phyloP scores from a whole-genome alignment of 2,329 filamentous ascomycete genomes.

The Cladorrhinum sp. region DNA sequence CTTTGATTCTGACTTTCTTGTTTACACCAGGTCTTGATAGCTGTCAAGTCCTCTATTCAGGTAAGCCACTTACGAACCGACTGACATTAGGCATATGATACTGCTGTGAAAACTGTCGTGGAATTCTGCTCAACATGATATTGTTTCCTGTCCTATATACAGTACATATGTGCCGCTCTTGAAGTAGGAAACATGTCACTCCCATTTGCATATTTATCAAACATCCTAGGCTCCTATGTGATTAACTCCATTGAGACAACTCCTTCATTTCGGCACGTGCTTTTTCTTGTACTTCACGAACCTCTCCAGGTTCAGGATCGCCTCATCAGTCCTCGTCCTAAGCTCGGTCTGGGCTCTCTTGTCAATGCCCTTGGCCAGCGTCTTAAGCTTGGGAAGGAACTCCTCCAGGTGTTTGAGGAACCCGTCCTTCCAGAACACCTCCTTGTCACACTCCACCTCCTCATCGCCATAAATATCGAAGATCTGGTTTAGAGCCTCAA shows the following conservation, averaged over 20 bases:
- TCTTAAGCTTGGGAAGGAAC: conserved; percentile 50
- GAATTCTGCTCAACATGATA: background rate
- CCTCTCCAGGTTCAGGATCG: conserved; percentile 54
- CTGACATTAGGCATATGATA: background rate
- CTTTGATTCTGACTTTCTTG: background rate
- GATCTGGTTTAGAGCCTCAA: conserved; percentile 64
- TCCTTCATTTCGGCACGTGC: conserved; percentile 38
- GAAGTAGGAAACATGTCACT: background rate
- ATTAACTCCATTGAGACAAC: background rate
- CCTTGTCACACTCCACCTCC: conserved; percentile 53
- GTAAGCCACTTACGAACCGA: background rate
- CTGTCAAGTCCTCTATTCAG: background rate
- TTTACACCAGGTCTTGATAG: background rate
- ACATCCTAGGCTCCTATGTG: background rate
- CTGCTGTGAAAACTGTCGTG: background rate
- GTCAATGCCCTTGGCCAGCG: conserved; percentile 58
- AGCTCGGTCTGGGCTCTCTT: conserved; percentile 57
- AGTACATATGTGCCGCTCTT: background rate
- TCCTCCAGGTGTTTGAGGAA: conserved; percentile 59
- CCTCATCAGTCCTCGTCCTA: conserved; percentile 59
- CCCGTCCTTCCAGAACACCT: conserved; percentile 62
- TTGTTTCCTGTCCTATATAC: background rate
- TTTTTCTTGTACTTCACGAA: conserved; percentile 66
- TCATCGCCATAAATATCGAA: conserved; percentile 67
- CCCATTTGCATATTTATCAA: background rate